These are phyloP conservation scores for Puccinia triticina DNA, from an alignment of 1,284 basidiomycete species.

Conservation along the genomic window DNA sequence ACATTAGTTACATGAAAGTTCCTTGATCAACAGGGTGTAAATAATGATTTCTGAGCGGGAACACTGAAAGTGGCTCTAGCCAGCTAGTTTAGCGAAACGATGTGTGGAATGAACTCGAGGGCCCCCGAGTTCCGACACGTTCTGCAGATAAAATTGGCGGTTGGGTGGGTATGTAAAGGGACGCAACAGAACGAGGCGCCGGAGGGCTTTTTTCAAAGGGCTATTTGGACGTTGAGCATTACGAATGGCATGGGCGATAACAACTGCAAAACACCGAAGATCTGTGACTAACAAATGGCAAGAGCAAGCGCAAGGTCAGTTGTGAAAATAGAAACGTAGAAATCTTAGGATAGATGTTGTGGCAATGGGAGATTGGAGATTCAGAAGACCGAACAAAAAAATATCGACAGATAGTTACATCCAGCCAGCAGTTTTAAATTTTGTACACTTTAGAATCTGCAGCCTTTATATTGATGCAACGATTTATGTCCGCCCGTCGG, in stretches of 20 bases:
- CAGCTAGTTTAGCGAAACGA: constrained; percentile 12
- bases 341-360: no score
- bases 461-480: constrained; percentile 7
- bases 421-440: constrained; percentile 17
- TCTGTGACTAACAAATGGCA: no score
- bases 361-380: no score
- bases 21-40: neutral
- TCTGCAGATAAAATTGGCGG: constrained; percentile 20
- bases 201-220: no score
- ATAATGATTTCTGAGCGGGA: constrained; percentile 3
- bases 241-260: no score
- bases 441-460: constrained; percentile 3
- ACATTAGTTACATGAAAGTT: constrained; percentile 3
- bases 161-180: no score
- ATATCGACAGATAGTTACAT: constrained; percentile 8
- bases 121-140: neutral
- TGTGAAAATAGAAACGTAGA: no score
- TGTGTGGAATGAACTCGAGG: neutral
- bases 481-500: constrained; percentile 22
- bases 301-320: no score
- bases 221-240: no score
- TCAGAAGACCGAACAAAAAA: constrained; percentile 25
- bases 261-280: no score
- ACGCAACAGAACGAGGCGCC: no score
- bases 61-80: neutral